phyloP scores from a whole-genome alignment of 176 grass and related monocot genomes.

The Triticum urartu region DNA sequence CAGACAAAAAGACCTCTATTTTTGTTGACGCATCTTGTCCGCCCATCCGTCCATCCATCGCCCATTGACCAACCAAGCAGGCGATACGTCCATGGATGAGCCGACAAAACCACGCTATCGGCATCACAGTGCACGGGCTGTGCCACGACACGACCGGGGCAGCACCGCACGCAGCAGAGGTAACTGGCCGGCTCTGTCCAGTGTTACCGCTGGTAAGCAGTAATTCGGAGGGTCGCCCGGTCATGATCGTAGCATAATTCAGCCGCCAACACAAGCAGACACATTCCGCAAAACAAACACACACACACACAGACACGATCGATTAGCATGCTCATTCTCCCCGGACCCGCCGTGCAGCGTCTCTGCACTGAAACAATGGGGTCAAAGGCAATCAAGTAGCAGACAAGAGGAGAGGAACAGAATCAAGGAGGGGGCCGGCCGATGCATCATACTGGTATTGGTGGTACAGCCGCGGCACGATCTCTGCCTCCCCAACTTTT shows the following conservation, averaged over 20 bases:
- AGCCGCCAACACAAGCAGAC: not conserved
- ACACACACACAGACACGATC: too few species aligned
- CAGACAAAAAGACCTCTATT: conserved; percentile 24
- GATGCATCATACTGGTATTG: not conserved
- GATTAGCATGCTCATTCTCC: too few species aligned
- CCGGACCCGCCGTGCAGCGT: too few species aligned
- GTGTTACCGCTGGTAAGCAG: too few species aligned
- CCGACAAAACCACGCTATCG: too few species aligned
- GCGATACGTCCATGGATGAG: too few species aligned
- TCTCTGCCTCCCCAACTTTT: not conserved
- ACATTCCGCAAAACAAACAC: too few species aligned
- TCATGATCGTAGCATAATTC: not conserved
- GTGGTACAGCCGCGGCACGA: not conserved
- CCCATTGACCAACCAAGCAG: not conserved
- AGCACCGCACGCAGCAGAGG: too few species aligned
- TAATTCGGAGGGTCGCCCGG: too few species aligned
- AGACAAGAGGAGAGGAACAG: not conserved
- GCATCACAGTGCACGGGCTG: not conserved
- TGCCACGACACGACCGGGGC: not conserved
- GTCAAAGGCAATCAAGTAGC: too few species aligned
- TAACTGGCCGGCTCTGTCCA: too few species aligned
- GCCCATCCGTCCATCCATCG: not conserved
- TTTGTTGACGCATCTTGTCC: conserved; percentile 1
- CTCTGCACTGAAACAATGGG: too few species aligned
- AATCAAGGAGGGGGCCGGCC: not conserved